A percentile compares a stretch with the other conserved stretches of the same genome.
These are phyloP conservation scores for Collybia mongolica DNA, from an alignment of 768 basidiomycete genomes.

Conservation along the genomic window DNA sequence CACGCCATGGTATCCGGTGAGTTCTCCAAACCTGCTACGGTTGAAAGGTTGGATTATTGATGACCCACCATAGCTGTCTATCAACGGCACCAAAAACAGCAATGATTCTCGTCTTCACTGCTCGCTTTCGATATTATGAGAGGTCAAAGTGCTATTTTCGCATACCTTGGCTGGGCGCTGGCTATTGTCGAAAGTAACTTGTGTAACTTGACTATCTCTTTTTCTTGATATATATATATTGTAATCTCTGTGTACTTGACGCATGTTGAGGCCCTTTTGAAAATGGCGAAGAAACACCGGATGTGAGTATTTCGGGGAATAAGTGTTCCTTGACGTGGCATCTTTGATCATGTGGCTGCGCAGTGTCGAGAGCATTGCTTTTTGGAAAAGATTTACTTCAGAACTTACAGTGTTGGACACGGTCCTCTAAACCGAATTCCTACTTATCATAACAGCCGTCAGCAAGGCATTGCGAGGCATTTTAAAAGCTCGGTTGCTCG, in stretches of 20 bases:
- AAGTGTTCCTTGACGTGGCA: constrained; percentile 29
- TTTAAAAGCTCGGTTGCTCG: constrained; percentile 13
- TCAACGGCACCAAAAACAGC: constrained; percentile 23
- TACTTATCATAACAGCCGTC: constrained; percentile 3
- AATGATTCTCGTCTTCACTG: constrained; percentile 9
- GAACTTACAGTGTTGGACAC: not conserved
- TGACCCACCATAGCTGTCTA: constrained; percentile 18
- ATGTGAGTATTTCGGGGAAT: constrained; percentile 1
- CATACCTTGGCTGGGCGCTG: not conserved
- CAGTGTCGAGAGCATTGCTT: no score
- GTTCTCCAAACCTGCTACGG: constrained; percentile 15
- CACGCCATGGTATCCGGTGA: constrained; percentile 87
- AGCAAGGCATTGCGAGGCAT: not conserved
- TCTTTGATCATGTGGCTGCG: constrained; percentile 22
- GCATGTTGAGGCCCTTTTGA: constrained; percentile 1
- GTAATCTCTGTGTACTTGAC: constrained; percentile 10
- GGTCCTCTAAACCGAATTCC: constrained; percentile 3
- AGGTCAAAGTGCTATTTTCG: constrained; percentile 8
- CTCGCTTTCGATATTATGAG: constrained; percentile 6
- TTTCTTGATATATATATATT: constrained; percentile 11
- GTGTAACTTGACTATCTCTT: constrained; percentile 6
- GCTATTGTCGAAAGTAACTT: constrained; percentile 6
- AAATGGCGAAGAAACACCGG: not conserved
- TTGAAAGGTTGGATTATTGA: not conserved
- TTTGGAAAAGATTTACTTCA: not conserved